Base-by-base conservation (phyloP, 139 green algal species). In the Astrephomene gubernaculifera region DNA sequence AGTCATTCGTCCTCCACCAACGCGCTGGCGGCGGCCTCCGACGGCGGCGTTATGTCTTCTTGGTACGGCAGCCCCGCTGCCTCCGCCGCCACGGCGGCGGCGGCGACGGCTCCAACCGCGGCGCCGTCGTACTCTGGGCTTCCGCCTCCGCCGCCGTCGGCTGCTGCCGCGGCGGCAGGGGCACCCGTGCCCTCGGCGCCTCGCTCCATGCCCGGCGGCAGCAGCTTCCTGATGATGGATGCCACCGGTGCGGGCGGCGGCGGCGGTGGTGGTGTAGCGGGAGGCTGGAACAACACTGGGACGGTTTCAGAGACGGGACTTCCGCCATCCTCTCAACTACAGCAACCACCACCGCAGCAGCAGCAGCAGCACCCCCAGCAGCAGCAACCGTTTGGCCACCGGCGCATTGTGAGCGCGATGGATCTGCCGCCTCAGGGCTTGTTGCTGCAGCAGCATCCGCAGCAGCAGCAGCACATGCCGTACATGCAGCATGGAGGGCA, bases 361-460 rank as follows among this genome's bases (percentile, higher is more conserved):
- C n/a, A n/a, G n/a, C n/a, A n/a, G n/a, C n/a, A n/a, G n/a, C n/a
- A n/a, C n/a, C n/a, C n/a, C n/a, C n/a, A n/a, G 5, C 54, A 27
- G 73, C 73, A 81, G 53, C 44, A 69, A 14, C 14, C 35, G 4
- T 24, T 65, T 4, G 54, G 57, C 10, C 76, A 83, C 44, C 76
- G 76, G 29, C 61, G 76, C n/a, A 64, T 74, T 43, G 61, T 74
- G 7, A 65, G 41, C 41, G 61, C 76, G 3, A 54, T 63, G 41
- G 76, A 83, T 39, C 19, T 71, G 57, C 57, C 60, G 74, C 74
- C 49, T 6, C 74, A 82, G 5, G 72, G 35, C 49, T 22, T 68
- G 9, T 22, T 38, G 38, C 38, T 24, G 38, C 38, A 57, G 38
- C 65, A 41, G 38, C 65, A 72, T 33, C 33, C 31, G 65, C 2